phyloP scores from a whole-genome alignment of 768 basidiomycete species.

The Kwoniella newhampshirensis region DNA sequence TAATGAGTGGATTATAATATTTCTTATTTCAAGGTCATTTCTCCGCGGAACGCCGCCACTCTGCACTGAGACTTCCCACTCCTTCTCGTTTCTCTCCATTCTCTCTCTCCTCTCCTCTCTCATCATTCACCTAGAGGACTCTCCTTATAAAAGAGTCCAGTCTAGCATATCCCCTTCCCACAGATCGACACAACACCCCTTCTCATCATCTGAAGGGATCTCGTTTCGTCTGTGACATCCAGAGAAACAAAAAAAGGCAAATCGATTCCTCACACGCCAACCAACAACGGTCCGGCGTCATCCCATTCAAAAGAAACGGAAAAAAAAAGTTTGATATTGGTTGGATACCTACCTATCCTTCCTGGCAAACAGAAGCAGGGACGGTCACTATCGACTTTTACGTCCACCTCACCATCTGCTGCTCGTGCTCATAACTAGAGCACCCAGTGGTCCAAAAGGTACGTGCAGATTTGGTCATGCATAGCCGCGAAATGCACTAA shows the following conservation, averaged over 20 bases:
- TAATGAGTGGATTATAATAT: no score
- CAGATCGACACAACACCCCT: background rate
- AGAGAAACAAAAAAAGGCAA: slow-evolving; percentile 1
- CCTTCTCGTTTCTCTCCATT: background rate
- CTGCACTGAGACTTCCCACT: background rate
- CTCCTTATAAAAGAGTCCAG: slow-evolving; percentile 4
- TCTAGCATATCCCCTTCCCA: slow-evolving; percentile 4
- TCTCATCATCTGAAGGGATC: background rate
- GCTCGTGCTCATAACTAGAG: no score
- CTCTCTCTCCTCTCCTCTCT: slow-evolving; percentile 1
- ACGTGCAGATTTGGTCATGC: no score
- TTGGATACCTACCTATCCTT: no score
- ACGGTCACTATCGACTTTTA: no score
- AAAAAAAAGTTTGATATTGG: background rate
- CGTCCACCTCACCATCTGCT: no score
- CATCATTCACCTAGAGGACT: slow-evolving; percentile 13
- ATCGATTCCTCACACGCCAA: background rate
- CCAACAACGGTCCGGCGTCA: slow-evolving; percentile 2
- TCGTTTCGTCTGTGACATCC: slow-evolving; percentile 1
- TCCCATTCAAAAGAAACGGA: slow-evolving; percentile 7
- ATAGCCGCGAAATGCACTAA: no score
- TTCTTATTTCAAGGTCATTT: background rate
- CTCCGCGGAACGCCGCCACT: slow-evolving; percentile 3
- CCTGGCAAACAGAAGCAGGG: no score
- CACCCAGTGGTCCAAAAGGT: no score